These are phyloP conservation scores for Tulasnella sp. DNA, from an alignment of 768 basidiomycete species.

Conservation along the genomic window DNA sequence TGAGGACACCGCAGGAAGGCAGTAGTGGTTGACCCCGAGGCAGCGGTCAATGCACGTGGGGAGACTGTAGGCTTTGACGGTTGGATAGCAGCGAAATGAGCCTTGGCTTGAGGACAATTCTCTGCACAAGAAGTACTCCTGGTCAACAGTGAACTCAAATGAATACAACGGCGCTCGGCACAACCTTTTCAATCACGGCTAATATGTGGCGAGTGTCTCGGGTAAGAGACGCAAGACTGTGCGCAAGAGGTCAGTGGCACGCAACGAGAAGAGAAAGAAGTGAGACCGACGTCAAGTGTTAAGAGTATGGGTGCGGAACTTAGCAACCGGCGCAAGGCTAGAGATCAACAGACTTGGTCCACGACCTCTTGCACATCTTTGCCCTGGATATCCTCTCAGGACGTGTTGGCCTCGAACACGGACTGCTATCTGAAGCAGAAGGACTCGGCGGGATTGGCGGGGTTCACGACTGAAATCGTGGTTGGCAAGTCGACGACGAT, in stretches of 20 bases:
- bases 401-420: too few relatives aligned
- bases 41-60: slow-evolving; percentile 30
- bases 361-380: slow-evolving; percentile 60
- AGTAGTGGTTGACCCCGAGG: slow-evolving; percentile 30
- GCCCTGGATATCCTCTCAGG: too few relatives aligned
- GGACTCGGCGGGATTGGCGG: slow-evolving; percentile 36
- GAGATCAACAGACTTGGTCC: slow-evolving; percentile 74
- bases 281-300: slow-evolving; percentile 74
- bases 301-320: slow-evolving; percentile 77
- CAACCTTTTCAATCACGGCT: slow-evolving; percentile 67
- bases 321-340: slow-evolving; percentile 74
- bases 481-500: too few relatives aligned
- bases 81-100: slow-evolving; percentile 39
- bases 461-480: neutral
- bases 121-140: slow-evolving; percentile 30
- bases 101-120: slow-evolving; percentile 44
- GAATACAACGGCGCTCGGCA: neutral
- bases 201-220: slow-evolving; percentile 81
- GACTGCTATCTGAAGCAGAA: slow-evolving; percentile 76
- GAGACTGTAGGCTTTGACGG: slow-evolving; percentile 37
- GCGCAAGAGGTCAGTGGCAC: neutral
- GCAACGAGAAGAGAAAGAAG: neutral
- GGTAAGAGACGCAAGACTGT: slow-evolving; percentile 68
- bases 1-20: slow-evolving; percentile 15
- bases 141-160: too few relatives aligned